These are phyloP conservation scores for Cornus suecica DNA, from an alignment of 148 eudicot species.

Conservation along the genomic window DNA sequence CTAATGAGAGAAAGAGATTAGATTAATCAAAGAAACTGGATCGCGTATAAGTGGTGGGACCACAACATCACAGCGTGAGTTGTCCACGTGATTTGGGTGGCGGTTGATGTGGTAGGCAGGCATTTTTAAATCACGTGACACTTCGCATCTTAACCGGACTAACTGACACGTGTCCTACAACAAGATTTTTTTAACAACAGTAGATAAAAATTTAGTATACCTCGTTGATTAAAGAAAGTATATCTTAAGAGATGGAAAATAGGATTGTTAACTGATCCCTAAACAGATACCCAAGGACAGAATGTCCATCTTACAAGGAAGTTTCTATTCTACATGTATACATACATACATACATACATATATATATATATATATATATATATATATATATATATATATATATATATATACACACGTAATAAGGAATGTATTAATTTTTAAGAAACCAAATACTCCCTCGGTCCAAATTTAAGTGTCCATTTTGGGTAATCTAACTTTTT, in stretches of 20 bases:
- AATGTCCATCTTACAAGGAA: conserved; percentile 45
- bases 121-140: conserved; percentile 74
- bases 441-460: too few species aligned
- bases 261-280: conserved; percentile 81
- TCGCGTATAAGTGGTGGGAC: conserved; percentile 26
- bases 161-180: conserved; percentile 43
- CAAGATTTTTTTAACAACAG: neutral
- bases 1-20: too few species aligned
- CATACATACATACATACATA: too few species aligned
- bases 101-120: conserved; percentile 47
- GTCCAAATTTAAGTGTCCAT: too few species aligned
- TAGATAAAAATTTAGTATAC: neutral
- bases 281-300: conserved; percentile 61
- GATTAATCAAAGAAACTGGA: conserved; percentile 13
- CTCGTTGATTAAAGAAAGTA: neutral
- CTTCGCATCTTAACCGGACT: conserved; percentile 40
- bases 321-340: neutral
- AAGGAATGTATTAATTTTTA: too few species aligned
- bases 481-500: too few species aligned
- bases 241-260: conserved; percentile 3
- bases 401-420: too few species aligned
- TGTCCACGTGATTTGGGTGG: conserved; percentile 97
- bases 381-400: too few species aligned
- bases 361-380: too few species aligned
- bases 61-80: conserved; percentile 53